Evolutionary conservation across 257 asterid genomes (phyloP).

Genomic region (Gentiana macrophylla): DNA sequence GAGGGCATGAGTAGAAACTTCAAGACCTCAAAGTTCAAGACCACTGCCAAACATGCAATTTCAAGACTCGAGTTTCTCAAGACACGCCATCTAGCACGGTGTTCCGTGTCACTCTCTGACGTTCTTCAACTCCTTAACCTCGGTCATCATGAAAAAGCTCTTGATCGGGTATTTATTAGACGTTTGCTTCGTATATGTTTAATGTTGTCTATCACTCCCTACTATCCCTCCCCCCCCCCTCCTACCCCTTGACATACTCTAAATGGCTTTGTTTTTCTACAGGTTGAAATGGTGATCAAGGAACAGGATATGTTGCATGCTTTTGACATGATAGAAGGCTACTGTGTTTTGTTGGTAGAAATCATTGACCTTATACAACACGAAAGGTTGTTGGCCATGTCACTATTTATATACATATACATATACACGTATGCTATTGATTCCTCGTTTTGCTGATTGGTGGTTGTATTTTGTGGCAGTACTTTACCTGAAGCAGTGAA

Average conservation of each 20-base stretch:
- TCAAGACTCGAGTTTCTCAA: constrained; percentile 57
- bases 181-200: background rate
- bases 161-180: constrained; percentile 43
- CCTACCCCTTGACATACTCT: background rate
- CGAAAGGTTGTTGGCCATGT: constrained; percentile 37
- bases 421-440: too few species aligned
- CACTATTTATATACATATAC: too few species aligned
- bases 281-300: constrained; percentile 18
- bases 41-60: constrained; percentile 43
- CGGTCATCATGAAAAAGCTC: constrained; percentile 60
- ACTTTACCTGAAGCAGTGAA: constrained; percentile 66
- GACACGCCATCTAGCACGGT: constrained; percentile 66
- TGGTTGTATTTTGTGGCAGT: constrained; percentile 23
- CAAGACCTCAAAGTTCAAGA: constrained; percentile 33
- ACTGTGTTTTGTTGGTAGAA: constrained; percentile 50
- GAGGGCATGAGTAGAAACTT: constrained; percentile 47
- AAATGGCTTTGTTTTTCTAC: background rate
- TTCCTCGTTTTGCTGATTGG: background rate
- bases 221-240: too few species aligned
- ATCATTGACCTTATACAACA: constrained; percentile 51
- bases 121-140: constrained; percentile 49
- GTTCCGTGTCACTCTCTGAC: constrained; percentile 55
- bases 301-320: constrained; percentile 85
- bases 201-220: background rate
- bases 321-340: constrained; percentile 51